Evolutionary conservation across 148 eudicot species (phyloP).

Genomic region (Oxyria digyna): DNA sequence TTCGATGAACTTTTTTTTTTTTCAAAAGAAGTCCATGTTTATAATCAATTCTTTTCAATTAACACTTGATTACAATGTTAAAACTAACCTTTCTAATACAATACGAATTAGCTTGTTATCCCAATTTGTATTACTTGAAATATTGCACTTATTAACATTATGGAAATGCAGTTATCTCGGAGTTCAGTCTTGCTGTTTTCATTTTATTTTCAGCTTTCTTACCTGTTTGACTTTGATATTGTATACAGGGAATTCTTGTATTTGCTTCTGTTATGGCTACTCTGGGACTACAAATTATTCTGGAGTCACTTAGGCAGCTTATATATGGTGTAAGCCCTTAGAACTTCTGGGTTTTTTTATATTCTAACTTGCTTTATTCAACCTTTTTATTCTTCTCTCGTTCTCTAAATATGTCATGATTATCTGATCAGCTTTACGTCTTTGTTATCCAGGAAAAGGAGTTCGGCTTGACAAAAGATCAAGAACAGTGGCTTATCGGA

Average conservation of each 20-base stretch:
- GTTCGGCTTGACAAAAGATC: constrained; percentile 42
- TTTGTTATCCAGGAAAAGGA: constrained; percentile 28
- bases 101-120: background rate
- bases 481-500: constrained; percentile 72
- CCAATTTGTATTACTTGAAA: background rate
- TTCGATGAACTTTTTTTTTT: background rate
- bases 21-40: background rate
- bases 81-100: background rate
- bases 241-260: constrained; percentile 68
- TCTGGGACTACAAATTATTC: constrained; percentile 60
- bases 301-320: constrained; percentile 54
- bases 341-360: background rate
- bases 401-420: background rate
- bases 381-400: background rate
- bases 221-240: background rate
- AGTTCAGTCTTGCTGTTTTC: background rate
- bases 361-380: background rate
- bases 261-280: constrained; percentile 99
- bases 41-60: background rate
- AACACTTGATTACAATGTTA: background rate
- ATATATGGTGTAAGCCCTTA: constrained; percentile 34
- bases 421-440: background rate
- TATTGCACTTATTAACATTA: background rate
- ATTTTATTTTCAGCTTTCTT: background rate
- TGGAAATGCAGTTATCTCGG: background rate